Evolutionary conservation across 2,329 filamentous ascomycete genomes (phyloP).

Genomic region (Diaporthe eres): DNA sequence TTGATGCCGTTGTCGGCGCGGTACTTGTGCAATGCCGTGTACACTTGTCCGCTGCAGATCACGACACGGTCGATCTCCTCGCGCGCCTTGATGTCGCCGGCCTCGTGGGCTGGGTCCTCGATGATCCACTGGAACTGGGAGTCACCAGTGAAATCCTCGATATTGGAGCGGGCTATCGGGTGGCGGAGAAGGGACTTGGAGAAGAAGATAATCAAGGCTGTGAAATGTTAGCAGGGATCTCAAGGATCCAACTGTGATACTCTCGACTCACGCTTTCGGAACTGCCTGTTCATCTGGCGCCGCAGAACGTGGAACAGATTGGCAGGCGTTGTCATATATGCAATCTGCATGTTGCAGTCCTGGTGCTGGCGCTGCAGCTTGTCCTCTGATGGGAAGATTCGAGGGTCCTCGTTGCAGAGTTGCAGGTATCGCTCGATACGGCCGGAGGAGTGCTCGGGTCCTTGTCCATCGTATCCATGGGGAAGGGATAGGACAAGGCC

Average conservation of each 20-base stretch:
- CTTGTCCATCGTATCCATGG: conserved; percentile 98
- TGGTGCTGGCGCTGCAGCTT: conserved; percentile 98
- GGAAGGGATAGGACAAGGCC: conserved; percentile 96
- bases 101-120: conserved; percentile 86
- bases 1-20: conserved; percentile 88
- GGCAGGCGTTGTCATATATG: conserved; percentile 94
- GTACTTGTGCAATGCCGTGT: conserved; percentile 90
- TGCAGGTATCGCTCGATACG: conserved; percentile 98
- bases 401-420: conserved; percentile 96
- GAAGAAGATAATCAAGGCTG: conserved; percentile 97
- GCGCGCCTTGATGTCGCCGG: conserved; percentile 79
- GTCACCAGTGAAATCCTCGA: conserved; percentile 92
- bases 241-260: conserved; percentile 22
- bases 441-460: conserved; percentile 97
- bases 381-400: conserved; percentile 88
- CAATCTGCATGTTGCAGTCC: conserved; percentile 99
- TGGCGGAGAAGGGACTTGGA: conserved; percentile 97
- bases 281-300: conserved; percentile 98
- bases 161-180: conserved; percentile 87
- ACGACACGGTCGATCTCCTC: conserved; percentile 95
- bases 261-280: conserved; percentile 89
- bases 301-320: conserved; percentile 98
- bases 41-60: conserved; percentile 95
- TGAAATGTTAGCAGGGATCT: conserved; percentile 44
- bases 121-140: conserved; percentile 99